Evolutionary conservation across 176 grass and related monocot species (phyloP), one percentile per base, ranked within the genome.

Genomic region (Chloris gayana): DNA sequence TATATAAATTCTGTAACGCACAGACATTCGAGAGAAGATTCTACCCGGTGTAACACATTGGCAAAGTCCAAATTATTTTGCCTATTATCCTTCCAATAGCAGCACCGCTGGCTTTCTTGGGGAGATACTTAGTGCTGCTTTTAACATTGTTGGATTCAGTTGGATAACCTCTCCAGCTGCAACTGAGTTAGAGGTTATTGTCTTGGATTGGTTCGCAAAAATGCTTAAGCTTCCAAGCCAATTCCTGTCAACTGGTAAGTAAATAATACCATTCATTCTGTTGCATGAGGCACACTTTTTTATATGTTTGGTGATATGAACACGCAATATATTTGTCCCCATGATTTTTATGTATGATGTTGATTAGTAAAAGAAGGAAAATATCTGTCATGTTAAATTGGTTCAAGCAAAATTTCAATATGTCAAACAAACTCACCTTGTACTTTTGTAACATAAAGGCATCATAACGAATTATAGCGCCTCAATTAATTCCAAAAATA

Each of bases 141-240:
- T 91, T 68, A 93, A 91, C 50, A 79, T 97, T 19, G 90, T 93
- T 4, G 90, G 93, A 14, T 90, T 93, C 85, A 97, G 73, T 66
- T 92, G 93, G 93, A 95, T 95, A 79, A 82, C 93, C 47, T 96
- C 90, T 47, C 90, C 93, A n/a, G 90, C 93, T 44, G 89, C 89
- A 9, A 94, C 87, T 13, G 92, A 94, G 76, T 84, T 94, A 50
- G 92, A 91, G 78, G 72, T 71, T 75, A 91, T 94, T 62, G 86
- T 94, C 25, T 83, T 94, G 70, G 92, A 91, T 31, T 94, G 92
- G 92, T 83, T 92, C 51, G 93, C 73, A 25, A 88, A 90, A 74
- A 83, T 95, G 78, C 85, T 95, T 22, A 83, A 82, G 50, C 87
- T 92, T 14, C 89, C 89, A 18, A 62, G 56, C 45, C 73, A 67